Evolutionary conservation across 257 asterid genomes (phyloP).

Genomic region (Solanum stenotomum): DNA sequence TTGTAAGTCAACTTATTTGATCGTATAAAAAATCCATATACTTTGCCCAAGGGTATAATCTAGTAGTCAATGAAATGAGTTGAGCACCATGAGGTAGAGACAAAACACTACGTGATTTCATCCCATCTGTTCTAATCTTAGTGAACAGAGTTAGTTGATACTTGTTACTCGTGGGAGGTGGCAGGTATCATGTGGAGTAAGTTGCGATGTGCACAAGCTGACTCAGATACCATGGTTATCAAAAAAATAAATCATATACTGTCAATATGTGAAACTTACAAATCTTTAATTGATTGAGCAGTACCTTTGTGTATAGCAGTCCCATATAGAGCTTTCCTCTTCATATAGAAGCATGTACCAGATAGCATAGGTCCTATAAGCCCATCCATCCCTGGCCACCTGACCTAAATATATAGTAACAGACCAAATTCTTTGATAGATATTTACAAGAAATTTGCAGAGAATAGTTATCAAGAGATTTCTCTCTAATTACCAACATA

Average conservation of each 20-base stretch:
- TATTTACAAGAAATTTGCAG: not conserved
- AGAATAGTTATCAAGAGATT: not conserved
- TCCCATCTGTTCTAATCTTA: not conserved
- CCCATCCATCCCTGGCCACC: conserved; percentile 46
- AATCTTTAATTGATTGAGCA: not conserved
- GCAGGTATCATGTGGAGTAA: not conserved
- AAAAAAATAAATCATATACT: not conserved
- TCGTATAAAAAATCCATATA: not conserved
- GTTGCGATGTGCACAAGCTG: not conserved
- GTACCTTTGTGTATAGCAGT: not conserved
- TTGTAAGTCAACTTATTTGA: not conserved
- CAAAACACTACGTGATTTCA: not conserved
- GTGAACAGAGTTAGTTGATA: not conserved
- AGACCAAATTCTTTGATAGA: not conserved
- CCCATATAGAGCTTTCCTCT: conserved; percentile 40
- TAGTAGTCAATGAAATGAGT: not conserved
- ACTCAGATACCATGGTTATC: not conserved
- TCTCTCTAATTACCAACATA: not conserved
- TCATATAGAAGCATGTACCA: conserved; percentile 50
- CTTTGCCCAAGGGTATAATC: not conserved
- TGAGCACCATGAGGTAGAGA: not conserved
- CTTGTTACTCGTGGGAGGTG: not conserved
- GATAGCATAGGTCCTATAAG: conserved; percentile 34
- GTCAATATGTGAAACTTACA: not conserved
- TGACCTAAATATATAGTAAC: conserved; percentile 18